These are phyloP conservation scores for Xerocomus nothofagi DNA, from an alignment of 1,284 basidiomycete species.

Conservation along the genomic window DNA sequence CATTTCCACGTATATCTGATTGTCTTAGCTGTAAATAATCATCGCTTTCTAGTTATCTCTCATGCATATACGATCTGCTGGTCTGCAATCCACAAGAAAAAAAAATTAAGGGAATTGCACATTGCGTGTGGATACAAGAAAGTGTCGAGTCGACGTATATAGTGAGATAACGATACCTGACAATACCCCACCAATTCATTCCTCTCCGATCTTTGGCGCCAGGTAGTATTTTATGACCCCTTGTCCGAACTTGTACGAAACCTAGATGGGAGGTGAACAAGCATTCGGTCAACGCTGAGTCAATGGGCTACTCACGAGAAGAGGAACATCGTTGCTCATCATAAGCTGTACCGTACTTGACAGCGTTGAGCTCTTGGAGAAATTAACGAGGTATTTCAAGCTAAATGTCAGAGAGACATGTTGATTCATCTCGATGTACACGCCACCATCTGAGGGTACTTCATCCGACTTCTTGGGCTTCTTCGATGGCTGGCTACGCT, in stretches of 20 bases:
- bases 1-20: constrained; percentile 11
- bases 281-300: constrained; percentile 5
- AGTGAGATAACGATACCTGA: constrained; percentile 13
- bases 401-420: constrained; percentile 95
- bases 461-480: constrained; percentile 55
- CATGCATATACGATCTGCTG: not conserved
- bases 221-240: constrained; percentile 86
- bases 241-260: constrained; percentile 83
- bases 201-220: constrained; percentile 87
- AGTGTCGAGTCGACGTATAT: constrained; percentile 12
- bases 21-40: constrained; percentile 17
- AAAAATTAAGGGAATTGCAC: not conserved
- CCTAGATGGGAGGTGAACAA: constrained; percentile 43
- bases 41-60: constrained; percentile 9
- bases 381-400: constrained; percentile 97
- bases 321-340: constrained; percentile 90
- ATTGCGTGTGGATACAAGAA: constrained; percentile 22
- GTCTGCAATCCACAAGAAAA: not conserved
- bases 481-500: constrained; percentile 50
- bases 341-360: constrained; percentile 75
- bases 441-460: constrained; percentile 51
- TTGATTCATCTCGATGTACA: constrained; percentile 81
- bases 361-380: constrained; percentile 88
- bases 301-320: constrained; percentile 57
- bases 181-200: constrained; percentile 40